Percentiles rank a stretch among this genome's conserved stretches.
These are phyloP conservation scores for Paecilomyces sp. DNA, from an alignment of 2,329 filamentous ascomycete genomes.

Conservation along the genomic window DNA sequence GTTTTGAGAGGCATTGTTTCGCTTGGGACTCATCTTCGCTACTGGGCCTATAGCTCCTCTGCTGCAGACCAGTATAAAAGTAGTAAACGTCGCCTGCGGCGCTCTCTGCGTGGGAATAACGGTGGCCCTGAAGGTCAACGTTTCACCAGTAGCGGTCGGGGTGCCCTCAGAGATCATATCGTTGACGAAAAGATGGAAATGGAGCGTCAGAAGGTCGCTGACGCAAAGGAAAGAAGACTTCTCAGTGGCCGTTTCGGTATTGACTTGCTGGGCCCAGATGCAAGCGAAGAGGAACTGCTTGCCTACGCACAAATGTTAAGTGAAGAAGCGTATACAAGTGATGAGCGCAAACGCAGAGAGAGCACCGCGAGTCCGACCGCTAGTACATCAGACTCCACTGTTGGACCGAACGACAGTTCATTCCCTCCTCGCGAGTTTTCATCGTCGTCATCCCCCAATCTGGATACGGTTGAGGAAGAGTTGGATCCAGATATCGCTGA, in stretches of 20 bases:
- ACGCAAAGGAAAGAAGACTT: constrained; percentile 60
- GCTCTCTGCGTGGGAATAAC: constrained; percentile 60
- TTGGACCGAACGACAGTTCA: constrained; percentile 23
- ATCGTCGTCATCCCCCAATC: constrained; percentile 28
- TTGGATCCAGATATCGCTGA: constrained; percentile 55
- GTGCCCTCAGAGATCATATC: constrained; percentile 72
- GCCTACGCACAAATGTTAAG: constrained; percentile 58
- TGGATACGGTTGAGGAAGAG: constrained; percentile 39
- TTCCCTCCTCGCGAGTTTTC: constrained; percentile 22
- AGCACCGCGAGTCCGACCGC: constrained; percentile 31
- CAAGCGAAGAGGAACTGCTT: constrained; percentile 55
- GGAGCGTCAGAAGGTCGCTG: constrained; percentile 61
- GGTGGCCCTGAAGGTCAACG: constrained; percentile 45
- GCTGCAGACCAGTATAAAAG: constrained; percentile 64
- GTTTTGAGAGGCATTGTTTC: constrained; percentile 79
- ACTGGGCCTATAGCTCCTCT: constrained; percentile 89
- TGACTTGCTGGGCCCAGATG: constrained; percentile 55
- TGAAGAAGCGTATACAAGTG: constrained; percentile 49
- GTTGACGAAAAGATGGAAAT: constrained; percentile 78
- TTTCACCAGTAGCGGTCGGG: constrained; percentile 57
- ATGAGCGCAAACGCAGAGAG: constrained; percentile 41
- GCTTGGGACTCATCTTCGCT: constrained; percentile 78
- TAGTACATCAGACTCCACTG: constrained; percentile 30
- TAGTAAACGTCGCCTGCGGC: constrained; percentile 70
- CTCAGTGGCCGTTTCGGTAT: constrained; percentile 78